phyloP scores from a whole-genome alignment of 1,284 basidiomycete genomes.

The Heliocybe sulcata region DNA sequence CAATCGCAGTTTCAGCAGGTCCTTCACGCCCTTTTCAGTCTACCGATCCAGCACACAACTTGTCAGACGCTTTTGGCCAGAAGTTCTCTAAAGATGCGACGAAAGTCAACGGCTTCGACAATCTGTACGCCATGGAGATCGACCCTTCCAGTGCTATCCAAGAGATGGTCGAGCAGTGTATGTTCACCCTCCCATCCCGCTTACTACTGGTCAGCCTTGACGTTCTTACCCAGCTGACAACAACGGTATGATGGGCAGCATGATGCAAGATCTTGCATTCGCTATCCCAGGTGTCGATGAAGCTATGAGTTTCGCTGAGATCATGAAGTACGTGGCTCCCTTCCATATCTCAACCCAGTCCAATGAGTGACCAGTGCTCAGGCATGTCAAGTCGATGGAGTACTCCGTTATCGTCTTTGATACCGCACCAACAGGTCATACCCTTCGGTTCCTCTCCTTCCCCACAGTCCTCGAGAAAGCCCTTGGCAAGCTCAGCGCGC shows the following conservation, averaged over 20 bases:
- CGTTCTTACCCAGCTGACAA: conserved; percentile 58
- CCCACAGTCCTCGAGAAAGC: conserved; percentile 97
- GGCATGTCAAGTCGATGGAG: conserved; percentile 99
- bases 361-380: conserved; percentile 21
- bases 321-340: conserved; percentile 85
- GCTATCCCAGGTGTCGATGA: conserved; percentile 99
- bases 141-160: conserved; percentile 96
- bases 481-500: conserved; percentile 86
- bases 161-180: conserved; percentile 98
- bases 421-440: conserved; percentile 98
- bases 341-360: background rate
- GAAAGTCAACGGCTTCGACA: conserved; percentile 97
- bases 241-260: conserved; percentile 94
- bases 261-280: conserved; percentile 99
- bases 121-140: conserved; percentile 98
- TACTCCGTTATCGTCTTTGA: conserved; percentile 99
- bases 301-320: conserved; percentile 99
- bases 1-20: background rate
- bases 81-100: conserved; percentile 99
- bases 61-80: conserved; percentile 98
- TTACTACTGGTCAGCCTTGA: conserved; percentile 5
- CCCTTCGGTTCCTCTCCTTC: conserved; percentile 96
- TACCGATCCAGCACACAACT: conserved; percentile 97
- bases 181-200: conserved; percentile 17
- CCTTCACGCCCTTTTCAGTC: conserved; percentile 46